Base-by-base conservation (phyloP, 2,329 filamentous ascomycete genomes). In the Calonectria crousiana region DNA sequence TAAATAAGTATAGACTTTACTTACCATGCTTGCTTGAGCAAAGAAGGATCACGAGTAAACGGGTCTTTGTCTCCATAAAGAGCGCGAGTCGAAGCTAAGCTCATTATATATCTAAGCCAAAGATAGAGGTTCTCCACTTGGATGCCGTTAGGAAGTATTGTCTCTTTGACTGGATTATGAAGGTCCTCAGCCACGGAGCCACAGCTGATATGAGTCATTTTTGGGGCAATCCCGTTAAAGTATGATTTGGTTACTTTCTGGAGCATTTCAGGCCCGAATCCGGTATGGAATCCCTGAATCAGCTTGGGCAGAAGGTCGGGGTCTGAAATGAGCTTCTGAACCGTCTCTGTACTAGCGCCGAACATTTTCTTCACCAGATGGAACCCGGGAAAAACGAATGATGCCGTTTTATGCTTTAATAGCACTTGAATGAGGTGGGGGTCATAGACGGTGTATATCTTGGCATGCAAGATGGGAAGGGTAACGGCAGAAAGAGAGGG, bases 51-150 rank as follows among this genome's bases (percentile, higher is more conserved):
- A 1, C 78, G 64, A n/a, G 77, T 81, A 41, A 88, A 82, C 0
- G 87, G 86, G 70, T 89, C 87, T 2, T 84, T 72, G 0, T 85
- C 82, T 0, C 88, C 88, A 60, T 85, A 88, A 28, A 89, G 79
- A 3, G 85, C 83, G 34, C 82, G 75, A 13, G 82, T 82, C 0
- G 85, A 86, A 6, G 86, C 85, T 4, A 84, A 67, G 3, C 84
- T 85, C 71, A 88, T 83, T 2, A 83, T 72, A 13, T 84, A 73
- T 16, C 85, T 80, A 9, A 84, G 47, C 85, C 85, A 88, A 0
- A 80, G 47, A 74, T 81, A 89, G 0, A 89, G 62, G 18, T 84
- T 84, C 2, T 82, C 80, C 11, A 85, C 79, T 34, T 83, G 76
- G 6, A 83, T 49, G 0, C 74, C 78, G 3, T 80, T 75, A 26